Percentiles rank a stretch among this genome's conserved stretches.
These are phyloP conservation scores for Cordyceps sp. DNA, from an alignment of 2,329 filamentous ascomycete genomes.

Conservation along the genomic window DNA sequence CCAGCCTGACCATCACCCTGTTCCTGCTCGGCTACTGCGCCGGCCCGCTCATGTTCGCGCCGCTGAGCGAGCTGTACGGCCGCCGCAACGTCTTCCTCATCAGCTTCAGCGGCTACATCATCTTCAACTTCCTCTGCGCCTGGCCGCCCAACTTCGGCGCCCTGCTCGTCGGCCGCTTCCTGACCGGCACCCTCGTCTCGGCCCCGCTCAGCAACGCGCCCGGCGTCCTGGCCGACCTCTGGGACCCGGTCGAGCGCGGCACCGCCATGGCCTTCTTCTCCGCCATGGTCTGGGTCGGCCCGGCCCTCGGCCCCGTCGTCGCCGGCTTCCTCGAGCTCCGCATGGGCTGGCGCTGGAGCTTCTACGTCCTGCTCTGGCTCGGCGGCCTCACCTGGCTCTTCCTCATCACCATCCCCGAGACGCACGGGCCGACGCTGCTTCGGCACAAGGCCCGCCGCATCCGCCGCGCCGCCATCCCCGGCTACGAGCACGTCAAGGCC, in stretches of 20 bases:
- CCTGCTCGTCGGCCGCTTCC: conserved; percentile 35
- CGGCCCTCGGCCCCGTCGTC: conserved; percentile 32
- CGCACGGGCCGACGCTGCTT: conserved; percentile 69
- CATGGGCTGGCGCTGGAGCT: conserved; percentile 32
- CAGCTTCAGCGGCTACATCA: conserved; percentile 28
- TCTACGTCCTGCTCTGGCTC: conserved; percentile 4
- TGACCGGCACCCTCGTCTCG: conserved; percentile 38
- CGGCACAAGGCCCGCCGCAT: conserved; percentile 53
- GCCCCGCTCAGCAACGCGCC: conserved; percentile 30
- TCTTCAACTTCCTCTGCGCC: conserved; percentile 35
- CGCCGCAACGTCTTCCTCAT: conserved; percentile 38
- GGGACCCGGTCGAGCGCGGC: conserved; percentile 37
- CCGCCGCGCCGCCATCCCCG: conserved; percentile 49
- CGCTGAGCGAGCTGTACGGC: conserved; percentile 55
- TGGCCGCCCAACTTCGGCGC: conserved; percentile 35
- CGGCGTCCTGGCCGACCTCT: conserved; percentile 36
- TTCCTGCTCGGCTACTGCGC: conserved; percentile 61
- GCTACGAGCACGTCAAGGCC: conserved; percentile 58
- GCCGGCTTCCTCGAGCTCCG: conserved; percentile 23
- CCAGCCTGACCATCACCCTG: conserved; percentile 62
- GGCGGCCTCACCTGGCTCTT: conserved; percentile 40
- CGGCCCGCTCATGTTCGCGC: conserved; percentile 58
- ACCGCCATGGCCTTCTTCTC: conserved; percentile 49
- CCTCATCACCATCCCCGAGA: conserved; percentile 77
- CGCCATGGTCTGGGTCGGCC: conserved; percentile 42